Conservation (phyloP, 139 green algal species). For the Closterium sp. region DNA sequence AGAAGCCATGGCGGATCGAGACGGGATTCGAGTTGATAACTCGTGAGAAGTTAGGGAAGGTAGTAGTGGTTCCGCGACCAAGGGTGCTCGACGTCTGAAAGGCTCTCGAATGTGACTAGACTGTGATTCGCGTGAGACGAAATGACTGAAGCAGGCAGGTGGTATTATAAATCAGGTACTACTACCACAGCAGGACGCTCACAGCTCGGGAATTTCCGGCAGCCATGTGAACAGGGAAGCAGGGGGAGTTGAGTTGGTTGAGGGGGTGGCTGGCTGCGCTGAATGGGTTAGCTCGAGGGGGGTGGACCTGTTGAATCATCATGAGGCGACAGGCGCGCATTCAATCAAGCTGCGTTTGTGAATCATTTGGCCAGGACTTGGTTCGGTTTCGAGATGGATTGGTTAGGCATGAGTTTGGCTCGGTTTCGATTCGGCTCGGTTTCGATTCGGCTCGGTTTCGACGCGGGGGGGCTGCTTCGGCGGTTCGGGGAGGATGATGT, state of each 20-base stretch:
- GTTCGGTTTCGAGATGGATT: too few relatives aligned
- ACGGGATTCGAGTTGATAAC: background rate
- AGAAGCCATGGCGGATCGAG: background rate
- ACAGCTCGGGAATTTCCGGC: too few relatives aligned
- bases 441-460: too few relatives aligned
- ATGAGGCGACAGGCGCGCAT: background rate
- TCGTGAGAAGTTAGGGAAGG: background rate
- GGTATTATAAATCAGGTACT: background rate
- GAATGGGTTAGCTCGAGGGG: too few relatives aligned
- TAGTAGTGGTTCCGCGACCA: background rate
- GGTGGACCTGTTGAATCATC: too few relatives aligned
- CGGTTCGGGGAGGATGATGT: background rate
- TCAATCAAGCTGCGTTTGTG: background rate
- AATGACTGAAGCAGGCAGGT: background rate
- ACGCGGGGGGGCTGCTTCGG: too few relatives aligned
- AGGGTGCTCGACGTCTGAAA: background rate
- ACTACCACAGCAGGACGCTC: too few relatives aligned
- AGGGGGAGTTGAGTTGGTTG: background rate
- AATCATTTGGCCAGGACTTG: too few relatives aligned
- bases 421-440: background rate
- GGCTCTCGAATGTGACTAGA: background rate
- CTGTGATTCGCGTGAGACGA: background rate
- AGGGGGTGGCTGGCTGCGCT: too few relatives aligned
- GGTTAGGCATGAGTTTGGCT: background rate
- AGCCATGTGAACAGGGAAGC: background rate